Evolutionary conservation across 805 yeast species (phyloP), one percentile per base, ranked within the genome.

Genomic region (Lipomyces starkeyi): DNA sequence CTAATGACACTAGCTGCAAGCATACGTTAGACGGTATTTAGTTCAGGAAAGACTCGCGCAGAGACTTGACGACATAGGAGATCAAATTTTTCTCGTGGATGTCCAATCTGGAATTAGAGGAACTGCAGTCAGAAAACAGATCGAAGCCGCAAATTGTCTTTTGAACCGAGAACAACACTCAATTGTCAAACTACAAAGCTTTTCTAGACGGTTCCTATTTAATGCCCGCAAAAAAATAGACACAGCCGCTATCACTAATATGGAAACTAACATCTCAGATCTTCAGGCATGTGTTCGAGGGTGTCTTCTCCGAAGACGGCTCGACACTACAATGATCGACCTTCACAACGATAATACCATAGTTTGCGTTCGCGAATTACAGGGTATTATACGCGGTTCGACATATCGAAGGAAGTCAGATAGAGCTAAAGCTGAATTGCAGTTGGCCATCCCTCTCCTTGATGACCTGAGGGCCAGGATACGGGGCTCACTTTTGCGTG

Each of bases 91-190:
- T 14, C 27, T 58, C 14, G n/a, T 47, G 14, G 25, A 62, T 8
- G 56, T 75, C 20, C 79, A 77, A 59, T 61, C 77, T 47, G 55
- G 78, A 1, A 68, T 83, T 1, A 83, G 90, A 69, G 93, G 90
- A 13, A 73, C 69, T 1, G n/a, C 73, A 1, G 65, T 66, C 2
- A 73, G 81, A 9, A 59, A 22, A 29, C 54, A 62, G 27, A 25
- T 69, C 22, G 47, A 61, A 22, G 29, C 29, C 11, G 27, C 58
- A 14, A 59, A 67, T 27, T 61, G 61, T 11, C 40, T 53, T 35
- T 63, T 73, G 3, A 29, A 61, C 27, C 56, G 52, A 6, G 59
- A 62, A 17, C 13, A 54, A 13, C 71, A 72, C 32, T 59, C 53
- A 2, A 71, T 79, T 4, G 62, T 75, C 5, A 68, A 73, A 2